Conservation (phyloP, 2,329 filamentous ascomycete genomes). For the Sporothrix luriei region DNA sequence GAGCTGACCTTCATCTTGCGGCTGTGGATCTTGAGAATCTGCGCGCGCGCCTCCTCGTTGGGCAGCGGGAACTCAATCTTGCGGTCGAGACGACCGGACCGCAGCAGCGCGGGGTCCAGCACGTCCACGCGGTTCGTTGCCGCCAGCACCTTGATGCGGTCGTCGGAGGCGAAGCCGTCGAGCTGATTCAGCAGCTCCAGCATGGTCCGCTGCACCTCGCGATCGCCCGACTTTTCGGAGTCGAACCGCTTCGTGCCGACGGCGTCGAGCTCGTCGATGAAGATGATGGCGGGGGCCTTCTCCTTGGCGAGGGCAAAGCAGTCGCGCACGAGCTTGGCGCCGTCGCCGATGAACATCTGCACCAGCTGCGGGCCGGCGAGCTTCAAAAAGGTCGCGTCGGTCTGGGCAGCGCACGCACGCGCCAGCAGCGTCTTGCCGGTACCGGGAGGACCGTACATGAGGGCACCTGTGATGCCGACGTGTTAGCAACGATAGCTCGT, state of each 20-base stretch:
- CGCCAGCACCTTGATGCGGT: conserved; percentile 93
- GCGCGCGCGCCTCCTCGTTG: conserved; percentile 94
- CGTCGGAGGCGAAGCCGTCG: conserved; percentile 95
- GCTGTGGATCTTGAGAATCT: conserved; percentile 96
- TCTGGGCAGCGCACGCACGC: conserved; percentile 94
- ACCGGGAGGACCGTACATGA: conserved; percentile 96
- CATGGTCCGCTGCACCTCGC: conserved; percentile 98
- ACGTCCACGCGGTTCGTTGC: conserved; percentile 95
- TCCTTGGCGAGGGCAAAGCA: conserved; percentile 98
- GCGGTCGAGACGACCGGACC: conserved; percentile 87
- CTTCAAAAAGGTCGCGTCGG: conserved; percentile 97
- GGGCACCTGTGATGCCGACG: conserved; percentile 65
- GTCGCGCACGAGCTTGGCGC: conserved; percentile 95
- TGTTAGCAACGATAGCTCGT: conserved; percentile 25
- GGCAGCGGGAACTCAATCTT: conserved; percentile 99
- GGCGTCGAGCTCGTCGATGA: conserved; percentile 97
- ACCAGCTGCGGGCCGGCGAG: conserved; percentile 96
- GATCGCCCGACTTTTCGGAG: conserved; percentile 94
- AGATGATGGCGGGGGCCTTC: conserved; percentile 98
- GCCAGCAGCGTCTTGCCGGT: conserved; percentile 91
- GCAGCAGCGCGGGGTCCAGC: conserved; percentile 84
- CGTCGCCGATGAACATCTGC: conserved; percentile 99
- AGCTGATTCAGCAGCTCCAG: conserved; percentile 97
- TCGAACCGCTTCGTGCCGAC: conserved; percentile 99
- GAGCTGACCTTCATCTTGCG: conserved; percentile 97